These are phyloP conservation scores for Nitzschia sp. DNA, from an alignment of 108 stramenopile genomes.

Conservation along the genomic window DNA sequence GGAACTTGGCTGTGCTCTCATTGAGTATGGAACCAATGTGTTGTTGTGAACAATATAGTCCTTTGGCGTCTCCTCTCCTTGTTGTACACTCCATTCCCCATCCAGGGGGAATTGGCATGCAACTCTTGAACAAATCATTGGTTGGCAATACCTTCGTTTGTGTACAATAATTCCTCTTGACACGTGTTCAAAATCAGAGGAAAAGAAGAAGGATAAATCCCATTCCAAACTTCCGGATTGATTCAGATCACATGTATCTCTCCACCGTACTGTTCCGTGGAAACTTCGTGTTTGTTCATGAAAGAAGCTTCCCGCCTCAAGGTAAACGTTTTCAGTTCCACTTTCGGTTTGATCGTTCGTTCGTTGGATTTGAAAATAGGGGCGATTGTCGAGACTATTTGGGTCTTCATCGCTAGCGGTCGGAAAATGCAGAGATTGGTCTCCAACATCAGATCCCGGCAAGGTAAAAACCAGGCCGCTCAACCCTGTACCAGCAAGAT, in stretches of 20 bases:
- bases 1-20: not conserved
- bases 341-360: not conserved
- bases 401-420: not conserved
- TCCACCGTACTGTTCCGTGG: constrained; percentile 27
- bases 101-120: constrained; percentile 40
- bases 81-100: constrained; percentile 46
- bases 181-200: constrained; percentile 41
- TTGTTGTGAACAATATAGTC: constrained; percentile 8
- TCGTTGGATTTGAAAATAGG: constrained; percentile 2
- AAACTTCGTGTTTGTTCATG: constrained; percentile 46
- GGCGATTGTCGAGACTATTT: not conserved
- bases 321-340: not conserved
- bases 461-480: not conserved
- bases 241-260: not conserved
- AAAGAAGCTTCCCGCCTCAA: constrained; percentile 38
- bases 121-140: constrained; percentile 1
- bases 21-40: constrained; percentile 5
- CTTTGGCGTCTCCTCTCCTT: not conserved
- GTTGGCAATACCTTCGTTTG: not conserved
- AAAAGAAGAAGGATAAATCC: constrained; percentile 39
- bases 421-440: constrained; percentile 19
- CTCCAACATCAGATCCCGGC: not conserved
- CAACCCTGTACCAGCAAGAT: constrained; percentile 1
- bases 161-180: constrained; percentile 35
- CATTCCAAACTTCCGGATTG: constrained; percentile 14